Base-by-base conservation (phyloP, 2,329 filamentous ascomycete species). In the Didymella pomorum region DNA sequence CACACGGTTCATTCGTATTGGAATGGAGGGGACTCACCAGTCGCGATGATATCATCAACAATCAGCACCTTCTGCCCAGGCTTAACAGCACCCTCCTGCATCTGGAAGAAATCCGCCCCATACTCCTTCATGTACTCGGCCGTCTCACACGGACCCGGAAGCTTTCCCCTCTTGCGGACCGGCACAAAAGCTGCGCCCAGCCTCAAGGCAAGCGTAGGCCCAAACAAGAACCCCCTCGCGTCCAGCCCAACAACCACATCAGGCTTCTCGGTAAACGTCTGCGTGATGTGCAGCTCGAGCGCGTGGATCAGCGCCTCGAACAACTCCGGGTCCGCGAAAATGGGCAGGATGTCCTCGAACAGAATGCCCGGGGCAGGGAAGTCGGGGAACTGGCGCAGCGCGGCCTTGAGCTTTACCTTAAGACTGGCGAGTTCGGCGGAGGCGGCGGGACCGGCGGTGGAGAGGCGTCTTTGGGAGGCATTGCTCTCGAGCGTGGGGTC, bases 31-130 rank as follows among this genome's bases (percentile, higher is more conserved):
- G 11, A 16, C 89, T 78, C 83, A 97, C 94, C 94, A 65, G 95
- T 99, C 56, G 95, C 95, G 81, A 99, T 98, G 74, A 99, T 96
- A 78, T 99, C 95, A 79, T 99, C 95, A 29, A 99, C 93, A 66
- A 99, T 86, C 62, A 99, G 82, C 57, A 97, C 94, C 78, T 89
- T 93, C 81, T 97, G 92, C 33, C 93, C 93, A 50, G 87, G 84
- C 80, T 90, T 89, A 72, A 99, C 89, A 43, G 89, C 89, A 78
- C 90, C 93, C 67, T 86, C 82, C 83, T 99, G 95, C 83, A 99
- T 96, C 84, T 98, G 92, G 82, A 99, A 98, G 76, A 89, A 89
- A 78, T 99, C 95, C 79, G 88, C 85, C 64, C 95, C 95, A 75
- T 99, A 99, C 80, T 99, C 95, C 85, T 99, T 99, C 79, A 93